These are phyloP conservation scores for Leccinum variicolor DNA, from an alignment of 768 basidiomycete genomes.

Conservation along the genomic window DNA sequence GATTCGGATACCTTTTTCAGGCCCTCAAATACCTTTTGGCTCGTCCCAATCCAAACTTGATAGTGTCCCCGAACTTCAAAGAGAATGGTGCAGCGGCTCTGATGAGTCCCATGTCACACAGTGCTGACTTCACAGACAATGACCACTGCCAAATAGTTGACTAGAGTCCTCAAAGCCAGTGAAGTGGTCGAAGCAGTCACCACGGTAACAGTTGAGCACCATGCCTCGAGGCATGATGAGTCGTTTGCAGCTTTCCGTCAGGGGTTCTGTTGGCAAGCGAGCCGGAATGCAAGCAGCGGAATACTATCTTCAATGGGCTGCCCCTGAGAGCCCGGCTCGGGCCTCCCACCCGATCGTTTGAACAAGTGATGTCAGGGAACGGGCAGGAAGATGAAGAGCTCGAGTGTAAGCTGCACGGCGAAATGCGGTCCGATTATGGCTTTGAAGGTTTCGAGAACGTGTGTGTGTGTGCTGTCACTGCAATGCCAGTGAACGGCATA, in stretches of 20 bases:
- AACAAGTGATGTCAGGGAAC: constrained; percentile 40
- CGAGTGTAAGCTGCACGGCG: constrained; percentile 83
- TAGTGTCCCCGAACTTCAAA: constrained; percentile 25
- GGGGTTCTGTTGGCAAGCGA: constrained; percentile 78
- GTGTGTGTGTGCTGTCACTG: constrained; percentile 92
- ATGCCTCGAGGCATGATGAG: constrained; percentile 78
- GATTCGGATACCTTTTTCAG: constrained; percentile 39
- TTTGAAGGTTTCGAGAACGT: constrained; percentile 94
- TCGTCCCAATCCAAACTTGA: constrained; percentile 49
- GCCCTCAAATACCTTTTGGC: constrained; percentile 88
- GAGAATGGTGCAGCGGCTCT: constrained; percentile 37
- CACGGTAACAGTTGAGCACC: constrained; percentile 64
- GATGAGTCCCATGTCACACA: constrained; percentile 48
- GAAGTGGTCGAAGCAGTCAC: constrained; percentile 59
- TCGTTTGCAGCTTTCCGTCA: constrained; percentile 70
- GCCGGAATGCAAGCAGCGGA: constrained; percentile 90
- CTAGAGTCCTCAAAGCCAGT: constrained; percentile 71
- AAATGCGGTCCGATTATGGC: constrained; percentile 66
- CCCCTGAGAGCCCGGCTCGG: constrained; percentile 70
- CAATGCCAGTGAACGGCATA: constrained; percentile 81
- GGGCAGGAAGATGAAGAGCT: constrained; percentile 57
- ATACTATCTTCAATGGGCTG: constrained; percentile 79
- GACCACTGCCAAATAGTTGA: constrained; percentile 45
- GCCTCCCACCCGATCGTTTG: constrained; percentile 69
- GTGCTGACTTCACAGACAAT: constrained; percentile 46